Evolutionary conservation across 2,329 filamentous ascomycete species (phyloP).

Genomic region (Domatiomyces catenatus): DNA sequence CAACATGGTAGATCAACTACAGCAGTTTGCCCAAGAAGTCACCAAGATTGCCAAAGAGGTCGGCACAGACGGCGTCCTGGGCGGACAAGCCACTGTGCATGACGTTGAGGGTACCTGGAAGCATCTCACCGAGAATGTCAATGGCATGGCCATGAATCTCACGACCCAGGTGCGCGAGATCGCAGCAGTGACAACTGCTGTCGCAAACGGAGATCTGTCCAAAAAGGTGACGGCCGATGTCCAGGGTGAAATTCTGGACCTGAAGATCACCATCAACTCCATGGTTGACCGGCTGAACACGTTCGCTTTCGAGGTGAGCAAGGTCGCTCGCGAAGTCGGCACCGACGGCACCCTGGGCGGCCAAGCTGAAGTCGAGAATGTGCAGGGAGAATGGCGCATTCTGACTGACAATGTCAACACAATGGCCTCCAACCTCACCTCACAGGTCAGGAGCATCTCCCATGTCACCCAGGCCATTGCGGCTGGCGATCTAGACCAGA

Average conservation of each 20-base stretch:
- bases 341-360: conserved; percentile 50
- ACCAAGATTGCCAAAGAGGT: conserved; percentile 93
- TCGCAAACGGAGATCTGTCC: conserved; percentile 83
- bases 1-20: conserved; percentile 95
- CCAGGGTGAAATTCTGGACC: conserved; percentile 80
- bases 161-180: conserved; percentile 97
- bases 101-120: conserved; percentile 97
- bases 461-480: conserved; percentile 90
- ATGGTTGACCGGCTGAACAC: conserved; percentile 52
- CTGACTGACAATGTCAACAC: conserved; percentile 53
- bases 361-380: conserved; percentile 48
- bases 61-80: conserved; percentile 84
- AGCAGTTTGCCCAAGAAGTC: conserved; percentile 92
- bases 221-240: conserved; percentile 93
- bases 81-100: conserved; percentile 88
- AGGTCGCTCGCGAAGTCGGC: conserved; percentile 49
- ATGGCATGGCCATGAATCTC: conserved; percentile 96
- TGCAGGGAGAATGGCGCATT: conserved; percentile 53
- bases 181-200: conserved; percentile 87
- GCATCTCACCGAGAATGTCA: conserved; percentile 87
- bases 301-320: conserved; percentile 51
- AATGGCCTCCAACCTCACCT: conserved; percentile 49
- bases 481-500: conserved; percentile 87
- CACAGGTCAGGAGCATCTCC: conserved; percentile 73
- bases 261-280: conserved; percentile 75